phyloP scores from a whole-genome alignment of 108 stramenopile genomes.

The Mediolabrus comicus region DNA sequence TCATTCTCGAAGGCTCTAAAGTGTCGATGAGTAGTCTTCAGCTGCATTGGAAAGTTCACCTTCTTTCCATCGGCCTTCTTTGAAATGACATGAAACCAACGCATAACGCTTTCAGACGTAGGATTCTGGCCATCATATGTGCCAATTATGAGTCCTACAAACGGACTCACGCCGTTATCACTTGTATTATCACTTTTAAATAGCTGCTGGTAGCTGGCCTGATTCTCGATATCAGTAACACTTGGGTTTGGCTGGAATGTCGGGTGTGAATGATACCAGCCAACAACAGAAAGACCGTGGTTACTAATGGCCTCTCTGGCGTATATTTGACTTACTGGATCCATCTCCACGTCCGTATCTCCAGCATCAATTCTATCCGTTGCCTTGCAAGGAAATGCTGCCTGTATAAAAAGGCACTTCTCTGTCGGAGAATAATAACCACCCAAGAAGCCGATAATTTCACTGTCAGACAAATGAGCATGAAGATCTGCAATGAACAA shows the following conservation, averaged over 20 bases:
- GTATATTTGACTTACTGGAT: slow-evolving; percentile 55
- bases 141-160: slow-evolving; percentile 56
- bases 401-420: slow-evolving; percentile 55
- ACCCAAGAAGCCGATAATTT: slow-evolving; percentile 69
- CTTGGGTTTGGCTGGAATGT: slow-evolving; percentile 38
- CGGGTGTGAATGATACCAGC: slow-evolving; percentile 64
- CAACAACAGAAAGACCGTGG: slow-evolving; percentile 51
- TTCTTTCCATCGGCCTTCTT: slow-evolving; percentile 22
- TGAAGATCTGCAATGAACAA: slow-evolving; percentile 58
- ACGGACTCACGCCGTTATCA: slow-evolving; percentile 17
- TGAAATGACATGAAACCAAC: slow-evolving; percentile 48
- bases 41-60: slow-evolving; percentile 39
- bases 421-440: slow-evolving; percentile 43
- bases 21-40: slow-evolving; percentile 34
- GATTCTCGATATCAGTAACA: slow-evolving; percentile 64
- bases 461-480: slow-evolving; percentile 55
- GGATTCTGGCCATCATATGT: slow-evolving; percentile 49
- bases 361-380: slow-evolving; percentile 47
- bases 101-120: slow-evolving; percentile 39
- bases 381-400: slow-evolving; percentile 57
- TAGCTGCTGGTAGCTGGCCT: slow-evolving; percentile 54
- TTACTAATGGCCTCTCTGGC: slow-evolving; percentile 44
- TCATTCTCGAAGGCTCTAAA: slow-evolving; percentile 13
- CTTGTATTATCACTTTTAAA: slow-evolving; percentile 37
- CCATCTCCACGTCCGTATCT: slow-evolving; percentile 70